Conservation (phyloP, 768 basidiomycete genomes). For the Chalciporus chontae region DNA sequence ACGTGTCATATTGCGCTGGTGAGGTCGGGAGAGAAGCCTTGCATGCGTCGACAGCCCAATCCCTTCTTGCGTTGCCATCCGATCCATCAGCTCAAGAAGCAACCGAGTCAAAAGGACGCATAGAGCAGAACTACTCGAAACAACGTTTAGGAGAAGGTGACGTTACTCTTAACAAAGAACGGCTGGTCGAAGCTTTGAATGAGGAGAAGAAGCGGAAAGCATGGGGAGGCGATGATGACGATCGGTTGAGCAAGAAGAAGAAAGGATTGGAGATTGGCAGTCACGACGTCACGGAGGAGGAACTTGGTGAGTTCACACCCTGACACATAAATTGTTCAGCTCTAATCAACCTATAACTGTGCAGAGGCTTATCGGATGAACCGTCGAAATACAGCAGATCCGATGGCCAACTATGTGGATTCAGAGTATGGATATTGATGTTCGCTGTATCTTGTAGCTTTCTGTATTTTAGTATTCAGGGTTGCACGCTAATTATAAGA, state of each 20-base stretch:
- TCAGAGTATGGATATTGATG: conserved; percentile 32
- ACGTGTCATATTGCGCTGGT: conserved; percentile 91
- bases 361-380: conserved; percentile 90
- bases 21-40: conserved; percentile 77
- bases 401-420: conserved; percentile 92
- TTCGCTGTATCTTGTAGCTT: neutral
- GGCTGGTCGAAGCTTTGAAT: conserved; percentile 63
- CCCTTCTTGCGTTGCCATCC: conserved; percentile 48
- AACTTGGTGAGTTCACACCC: conserved; percentile 55
- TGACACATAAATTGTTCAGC: conserved; percentile 1
- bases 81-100: conserved; percentile 30
- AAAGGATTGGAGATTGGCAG: conserved; percentile 46
- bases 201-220: conserved; percentile 81
- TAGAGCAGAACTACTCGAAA: conserved; percentile 75
- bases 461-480: neutral
- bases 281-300: conserved; percentile 87
- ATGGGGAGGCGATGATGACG: conserved; percentile 50
- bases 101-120: conserved; percentile 32
- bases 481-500: too few species aligned
- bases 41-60: conserved; percentile 69
- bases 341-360: conserved; percentile 12
- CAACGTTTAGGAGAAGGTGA: conserved; percentile 81
- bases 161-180: conserved; percentile 67
- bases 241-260: conserved; percentile 60
- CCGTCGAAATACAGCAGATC: conserved; percentile 71